phyloP scores from a whole-genome alignment of 2,329 filamentous ascomycete species.

The Penicillium sp. region DNA sequence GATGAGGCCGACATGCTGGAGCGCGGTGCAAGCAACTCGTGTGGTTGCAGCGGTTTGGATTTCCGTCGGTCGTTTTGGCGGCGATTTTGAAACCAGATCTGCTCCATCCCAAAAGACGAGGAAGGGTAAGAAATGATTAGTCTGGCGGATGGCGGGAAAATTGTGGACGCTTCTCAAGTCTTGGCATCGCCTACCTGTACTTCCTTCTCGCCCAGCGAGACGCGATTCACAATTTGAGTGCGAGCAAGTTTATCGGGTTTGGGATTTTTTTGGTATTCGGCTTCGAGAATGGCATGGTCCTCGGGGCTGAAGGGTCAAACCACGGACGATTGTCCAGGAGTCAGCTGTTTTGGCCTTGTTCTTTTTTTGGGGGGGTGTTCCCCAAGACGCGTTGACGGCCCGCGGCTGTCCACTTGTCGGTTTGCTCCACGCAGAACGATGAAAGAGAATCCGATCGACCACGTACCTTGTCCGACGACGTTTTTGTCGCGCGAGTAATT shows the following conservation, averaged over 20 bases:
- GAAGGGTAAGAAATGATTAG: slow-evolving; percentile 4
- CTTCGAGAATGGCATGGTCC: slow-evolving; percentile 82
- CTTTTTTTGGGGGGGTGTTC: no score
- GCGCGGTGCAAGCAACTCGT: slow-evolving; percentile 57
- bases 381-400: not conserved
- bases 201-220: slow-evolving; percentile 89
- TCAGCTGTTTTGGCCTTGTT: no score
- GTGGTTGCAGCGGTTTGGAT: slow-evolving; percentile 71
- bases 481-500: slow-evolving; percentile 55
- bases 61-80: slow-evolving; percentile 88
- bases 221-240: slow-evolving; percentile 73
- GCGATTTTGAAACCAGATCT: slow-evolving; percentile 98
- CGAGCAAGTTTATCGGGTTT: slow-evolving; percentile 90
- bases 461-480: slow-evolving; percentile 56
- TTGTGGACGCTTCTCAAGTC: slow-evolving; percentile 24
- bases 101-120: not conserved
- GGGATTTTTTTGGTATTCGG: slow-evolving; percentile 74
- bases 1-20: slow-evolving; percentile 24
- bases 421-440: no score
- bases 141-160: slow-evolving; percentile 7
- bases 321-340: no score
- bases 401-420: not conserved
- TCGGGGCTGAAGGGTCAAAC: slow-evolving; percentile 56
- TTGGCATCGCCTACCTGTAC: slow-evolving; percentile 66
- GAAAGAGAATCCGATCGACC: not conserved